These are phyloP conservation scores for Berkeleyomyces basicola DNA, from an alignment of 2,329 filamentous ascomycete species.

Conservation along the genomic window DNA sequence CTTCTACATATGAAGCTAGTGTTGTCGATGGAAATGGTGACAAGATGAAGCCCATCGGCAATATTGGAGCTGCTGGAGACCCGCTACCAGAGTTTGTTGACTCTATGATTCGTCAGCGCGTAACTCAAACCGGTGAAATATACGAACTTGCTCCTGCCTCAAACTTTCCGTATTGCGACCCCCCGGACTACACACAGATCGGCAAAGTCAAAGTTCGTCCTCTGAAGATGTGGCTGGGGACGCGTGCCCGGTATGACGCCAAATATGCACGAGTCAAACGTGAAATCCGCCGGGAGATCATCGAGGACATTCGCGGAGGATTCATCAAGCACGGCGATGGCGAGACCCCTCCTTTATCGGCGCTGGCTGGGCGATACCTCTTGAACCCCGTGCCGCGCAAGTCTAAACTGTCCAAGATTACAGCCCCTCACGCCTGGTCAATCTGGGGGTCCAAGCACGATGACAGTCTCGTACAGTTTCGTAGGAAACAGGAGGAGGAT, in stretches of 20 bases:
- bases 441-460: conserved; percentile 84
- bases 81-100: conserved; percentile 61
- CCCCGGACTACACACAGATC: conserved; percentile 32
- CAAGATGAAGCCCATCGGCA: conserved; percentile 15
- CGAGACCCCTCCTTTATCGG: conserved; percentile 69
- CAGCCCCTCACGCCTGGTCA: conserved; percentile 39
- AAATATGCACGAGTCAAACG: conserved; percentile 54
- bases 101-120: conserved; percentile 83
- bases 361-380: conserved; percentile 55
- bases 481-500: conserved; percentile 32
- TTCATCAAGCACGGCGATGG: conserved; percentile 53
- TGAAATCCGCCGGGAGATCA: conserved; percentile 54
- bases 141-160: conserved; percentile 47
- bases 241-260: conserved; percentile 55
- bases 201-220: conserved; percentile 68
- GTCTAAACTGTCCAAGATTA: conserved; percentile 10
- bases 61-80: conserved; percentile 71
- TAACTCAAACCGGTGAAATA: conserved; percentile 62
- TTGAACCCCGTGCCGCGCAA: conserved; percentile 17
- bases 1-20: conserved; percentile 26
- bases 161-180: conserved; percentile 46
- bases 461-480: conserved; percentile 48
- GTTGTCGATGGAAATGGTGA: conserved; percentile 16
- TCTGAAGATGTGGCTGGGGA: conserved; percentile 66
- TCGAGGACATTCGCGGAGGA: conserved; percentile 55